phyloP scores from a whole-genome alignment of 2,329 filamentous ascomycete genomes.

The Chaetomium globosum region DNA sequence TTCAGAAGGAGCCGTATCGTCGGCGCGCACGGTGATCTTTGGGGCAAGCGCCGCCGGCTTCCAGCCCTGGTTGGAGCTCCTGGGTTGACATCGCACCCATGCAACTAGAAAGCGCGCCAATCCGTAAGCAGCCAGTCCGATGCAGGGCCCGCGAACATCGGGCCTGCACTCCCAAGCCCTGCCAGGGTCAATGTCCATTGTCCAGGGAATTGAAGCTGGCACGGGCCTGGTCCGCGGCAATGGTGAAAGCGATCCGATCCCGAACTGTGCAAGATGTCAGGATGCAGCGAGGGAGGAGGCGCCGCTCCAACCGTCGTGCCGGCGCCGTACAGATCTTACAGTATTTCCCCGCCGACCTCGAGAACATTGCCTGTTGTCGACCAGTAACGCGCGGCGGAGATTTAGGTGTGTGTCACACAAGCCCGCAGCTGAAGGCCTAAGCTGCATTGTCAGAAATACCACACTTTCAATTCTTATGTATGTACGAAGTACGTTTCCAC shows the following conservation, averaged over 20 bases:
- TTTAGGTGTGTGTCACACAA: not conserved
- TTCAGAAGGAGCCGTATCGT: conserved; percentile 13
- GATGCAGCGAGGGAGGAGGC: conserved; percentile 26
- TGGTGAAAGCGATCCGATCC: conserved; percentile 28
- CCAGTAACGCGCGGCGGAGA: not conserved
- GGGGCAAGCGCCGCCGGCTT: conserved; percentile 6
- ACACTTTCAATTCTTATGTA: not conserved
- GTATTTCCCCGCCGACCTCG: not conserved
- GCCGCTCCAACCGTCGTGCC: conserved; percentile 25
- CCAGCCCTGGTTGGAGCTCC: not conserved
- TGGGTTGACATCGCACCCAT: conserved; percentile 14
- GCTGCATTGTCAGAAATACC: not conserved
- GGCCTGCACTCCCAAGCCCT: conserved; percentile 30
- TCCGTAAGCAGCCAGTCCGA: conserved; percentile 13
- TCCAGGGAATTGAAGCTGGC: conserved; percentile 24
- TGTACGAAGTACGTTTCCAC: too few species aligned
- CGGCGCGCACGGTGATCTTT: conserved; percentile 6
- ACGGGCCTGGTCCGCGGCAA: conserved; percentile 17
- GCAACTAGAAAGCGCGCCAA: conserved; percentile 16
- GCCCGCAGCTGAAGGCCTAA: not conserved
- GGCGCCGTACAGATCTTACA: conserved; percentile 13
- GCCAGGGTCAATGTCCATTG: conserved; percentile 27
- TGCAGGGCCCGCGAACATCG: conserved; percentile 29
- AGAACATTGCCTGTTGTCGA: not conserved
- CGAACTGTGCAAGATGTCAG: conserved; percentile 22